Evolutionary conservation across 495 filamentous ascomycete genomes (phyloP).

Genomic region (Penicillium malachiteum): DNA sequence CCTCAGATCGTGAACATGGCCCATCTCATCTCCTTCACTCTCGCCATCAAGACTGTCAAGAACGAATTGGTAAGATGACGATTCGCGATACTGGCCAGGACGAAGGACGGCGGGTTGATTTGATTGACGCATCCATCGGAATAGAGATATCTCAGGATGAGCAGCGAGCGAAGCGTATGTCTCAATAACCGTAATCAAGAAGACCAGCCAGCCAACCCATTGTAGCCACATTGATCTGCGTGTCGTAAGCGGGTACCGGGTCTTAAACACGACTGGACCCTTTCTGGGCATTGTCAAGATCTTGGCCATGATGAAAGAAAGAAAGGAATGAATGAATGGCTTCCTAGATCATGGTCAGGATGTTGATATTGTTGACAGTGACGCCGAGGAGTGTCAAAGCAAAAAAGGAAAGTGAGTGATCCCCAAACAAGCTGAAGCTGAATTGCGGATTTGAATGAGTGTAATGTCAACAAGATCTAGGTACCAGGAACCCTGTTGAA

Average conservation of each 20-base stretch:
- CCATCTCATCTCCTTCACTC: slow-evolving; percentile 12
- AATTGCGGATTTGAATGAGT: neutral
- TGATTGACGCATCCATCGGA: neutral
- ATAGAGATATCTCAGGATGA: slow-evolving; percentile 4
- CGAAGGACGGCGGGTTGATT: slow-evolving; percentile 10
- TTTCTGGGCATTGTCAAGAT: slow-evolving; percentile 6
- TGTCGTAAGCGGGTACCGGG: neutral
- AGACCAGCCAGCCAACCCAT: slow-evolving; percentile 9
- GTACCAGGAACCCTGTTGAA: neutral
- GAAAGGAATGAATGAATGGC: neutral
- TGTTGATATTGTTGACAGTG: neutral
- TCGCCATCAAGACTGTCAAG: slow-evolving; percentile 8
- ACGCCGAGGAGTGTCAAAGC: neutral
- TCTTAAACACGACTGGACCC: slow-evolving; percentile 1
- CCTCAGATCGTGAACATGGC: slow-evolving; percentile 23
- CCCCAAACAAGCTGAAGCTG: neutral
- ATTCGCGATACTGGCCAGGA: slow-evolving; percentile 21
- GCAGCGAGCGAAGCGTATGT: slow-evolving; percentile 3
- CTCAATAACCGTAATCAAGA: slow-evolving; percentile 10
- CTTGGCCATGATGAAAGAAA: neutral
- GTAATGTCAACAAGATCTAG: neutral
- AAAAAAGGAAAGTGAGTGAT: neutral
- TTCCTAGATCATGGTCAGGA: neutral
- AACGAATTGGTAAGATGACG: neutral
- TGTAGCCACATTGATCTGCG: slow-evolving; percentile 14